Evolutionary conservation across 768 basidiomycete species (phyloP).

Genomic region (Imleria badia): DNA sequence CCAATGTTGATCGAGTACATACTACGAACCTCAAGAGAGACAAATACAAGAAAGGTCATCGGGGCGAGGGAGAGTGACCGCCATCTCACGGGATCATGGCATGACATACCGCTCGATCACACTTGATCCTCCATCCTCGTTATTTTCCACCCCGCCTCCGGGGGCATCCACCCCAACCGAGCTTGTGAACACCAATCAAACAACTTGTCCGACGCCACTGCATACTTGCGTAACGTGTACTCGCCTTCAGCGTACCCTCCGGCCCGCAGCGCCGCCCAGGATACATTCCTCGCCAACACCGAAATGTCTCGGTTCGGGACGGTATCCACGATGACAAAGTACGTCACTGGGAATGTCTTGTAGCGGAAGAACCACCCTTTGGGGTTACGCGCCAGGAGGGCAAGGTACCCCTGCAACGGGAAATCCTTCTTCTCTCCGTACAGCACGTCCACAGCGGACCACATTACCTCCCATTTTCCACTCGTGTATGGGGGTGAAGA

Average conservation of each 20-base stretch:
- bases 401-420: conserved; percentile 11
- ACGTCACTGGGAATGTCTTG: conserved; percentile 33
- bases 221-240: conserved; percentile 7
- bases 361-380: conserved; percentile 28
- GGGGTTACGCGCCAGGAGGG: not conserved
- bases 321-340: conserved; percentile 28
- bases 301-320: not conserved
- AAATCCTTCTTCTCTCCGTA: conserved; percentile 11
- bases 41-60: too few relatives aligned
- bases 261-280: conserved; percentile 29
- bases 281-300: not conserved
- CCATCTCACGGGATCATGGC: too few relatives aligned
- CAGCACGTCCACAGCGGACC: conserved; percentile 22
- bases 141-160: too few relatives aligned
- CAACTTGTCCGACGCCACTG: too few relatives aligned
- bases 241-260: conserved; percentile 25
- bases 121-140: too few relatives aligned
- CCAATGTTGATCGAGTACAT: too few relatives aligned
- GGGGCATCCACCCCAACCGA: too few relatives aligned
- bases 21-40: too few relatives aligned
- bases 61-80: too few relatives aligned
- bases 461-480: conserved; percentile 10
- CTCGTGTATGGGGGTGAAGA: not conserved
- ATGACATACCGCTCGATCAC: too few relatives aligned
- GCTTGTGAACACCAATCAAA: too few relatives aligned